These are phyloP conservation scores for Comarum palustre DNA, from an alignment of 306 rosid genomes.

Conservation along the genomic window DNA sequence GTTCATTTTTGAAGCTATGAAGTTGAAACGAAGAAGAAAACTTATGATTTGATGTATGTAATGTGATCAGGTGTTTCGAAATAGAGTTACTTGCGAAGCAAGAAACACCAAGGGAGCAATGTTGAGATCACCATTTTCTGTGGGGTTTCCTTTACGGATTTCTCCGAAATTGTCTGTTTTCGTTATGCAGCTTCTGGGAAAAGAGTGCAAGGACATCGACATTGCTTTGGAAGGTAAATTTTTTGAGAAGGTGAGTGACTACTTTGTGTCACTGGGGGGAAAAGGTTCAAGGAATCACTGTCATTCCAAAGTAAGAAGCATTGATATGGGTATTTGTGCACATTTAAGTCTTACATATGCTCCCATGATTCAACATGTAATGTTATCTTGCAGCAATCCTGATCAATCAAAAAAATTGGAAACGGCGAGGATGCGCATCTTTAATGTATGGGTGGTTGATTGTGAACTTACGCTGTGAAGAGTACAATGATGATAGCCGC, in stretches of 20 bases:
- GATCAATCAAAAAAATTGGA: slow-evolving; percentile 98
- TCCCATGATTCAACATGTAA: neutral
- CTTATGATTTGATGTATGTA: neutral
- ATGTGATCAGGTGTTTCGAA: neutral
- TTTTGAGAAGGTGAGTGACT: slow-evolving; percentile 70
- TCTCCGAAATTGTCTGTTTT: neutral
- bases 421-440: slow-evolving; percentile 90
- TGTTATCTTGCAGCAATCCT: slow-evolving; percentile 64
- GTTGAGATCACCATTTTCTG: neutral
- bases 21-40: neutral
- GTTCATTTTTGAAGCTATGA: neutral
- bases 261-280: slow-evolving; percentile 61
- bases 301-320: slow-evolving; percentile 60
- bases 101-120: neutral
- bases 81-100: neutral
- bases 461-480: slow-evolving; percentile 86
- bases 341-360: neutral
- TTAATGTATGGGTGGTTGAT: slow-evolving; percentile 88
- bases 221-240: slow-evolving; percentile 83
- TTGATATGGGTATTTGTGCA: neutral
- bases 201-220: slow-evolving; percentile 84
- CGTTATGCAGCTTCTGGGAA: slow-evolving; percentile 70
- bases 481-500: slow-evolving; percentile 82
- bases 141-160: neutral
- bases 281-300: slow-evolving; percentile 66